phyloP scores from a whole-genome alignment of 2,329 filamentous ascomycete species.

The Penicillium brevicompactum region DNA sequence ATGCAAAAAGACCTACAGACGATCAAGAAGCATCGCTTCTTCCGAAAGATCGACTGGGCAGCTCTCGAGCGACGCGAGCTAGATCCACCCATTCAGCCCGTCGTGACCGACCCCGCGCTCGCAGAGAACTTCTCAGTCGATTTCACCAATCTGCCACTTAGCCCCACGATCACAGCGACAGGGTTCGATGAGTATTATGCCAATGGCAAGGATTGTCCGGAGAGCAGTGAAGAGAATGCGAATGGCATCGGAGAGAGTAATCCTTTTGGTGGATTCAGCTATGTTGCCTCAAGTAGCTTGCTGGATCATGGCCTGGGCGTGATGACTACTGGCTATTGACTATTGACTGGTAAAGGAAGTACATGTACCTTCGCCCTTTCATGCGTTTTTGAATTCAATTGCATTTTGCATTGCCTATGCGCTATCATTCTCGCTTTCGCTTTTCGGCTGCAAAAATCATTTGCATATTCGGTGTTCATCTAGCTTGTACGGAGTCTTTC shows the following conservation, averaged over 20 bases:
- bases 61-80: conserved; percentile 79
- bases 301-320: conserved; percentile 43
- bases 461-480: too few relatives aligned
- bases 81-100: conserved; percentile 84
- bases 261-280: conserved; percentile 53
- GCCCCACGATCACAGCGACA: conserved; percentile 60
- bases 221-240: conserved; percentile 1
- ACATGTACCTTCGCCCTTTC: background rate
- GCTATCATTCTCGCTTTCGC: background rate
- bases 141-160: conserved; percentile 84
- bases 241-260: conserved; percentile 32
- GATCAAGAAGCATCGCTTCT: conserved; percentile 94
- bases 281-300: conserved; percentile 51
- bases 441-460: too few relatives aligned
- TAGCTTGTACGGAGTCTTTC: too few relatives aligned
- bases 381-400: background rate
- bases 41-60: conserved; percentile 95
- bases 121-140: conserved; percentile 96
- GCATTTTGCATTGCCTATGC: background rate
- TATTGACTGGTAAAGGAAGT: background rate
- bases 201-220: conserved; percentile 21
- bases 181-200: conserved; percentile 32
- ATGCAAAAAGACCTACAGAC: conserved; percentile 85
- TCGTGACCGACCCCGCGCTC: conserved; percentile 92
- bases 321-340: conserved; percentile 28